Percentiles rank a stretch among this genome's conserved stretches.
phyloP scores from a whole-genome alignment of 1,284 basidiomycete species.

The Spongiforma sp. region DNA sequence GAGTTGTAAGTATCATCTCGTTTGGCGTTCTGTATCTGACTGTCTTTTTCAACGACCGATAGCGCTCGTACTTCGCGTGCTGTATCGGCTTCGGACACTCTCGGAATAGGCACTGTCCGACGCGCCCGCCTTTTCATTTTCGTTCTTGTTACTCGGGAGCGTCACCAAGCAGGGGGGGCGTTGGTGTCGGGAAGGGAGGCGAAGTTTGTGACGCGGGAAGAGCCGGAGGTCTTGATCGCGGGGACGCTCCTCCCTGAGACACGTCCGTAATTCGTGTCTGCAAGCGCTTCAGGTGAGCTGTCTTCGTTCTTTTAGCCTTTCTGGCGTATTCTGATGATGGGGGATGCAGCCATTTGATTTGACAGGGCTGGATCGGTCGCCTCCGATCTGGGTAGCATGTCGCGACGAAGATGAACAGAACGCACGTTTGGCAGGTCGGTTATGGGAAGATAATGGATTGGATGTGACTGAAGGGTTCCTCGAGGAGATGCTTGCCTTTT shows the following conservation, averaged over 20 bases:
- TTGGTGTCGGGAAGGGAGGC: conserved; percentile 49
- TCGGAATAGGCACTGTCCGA: conserved; percentile 88
- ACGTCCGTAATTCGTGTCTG: conserved; percentile 90
- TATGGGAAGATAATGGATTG: conserved; percentile 98
- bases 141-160: conserved; percentile 77
- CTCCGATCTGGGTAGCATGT: conserved; percentile 87
- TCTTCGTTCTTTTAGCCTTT: background rate
- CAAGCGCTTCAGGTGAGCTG: conserved; percentile 81
- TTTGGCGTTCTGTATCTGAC: too few relatives aligned
- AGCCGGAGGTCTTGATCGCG: conserved; percentile 70
- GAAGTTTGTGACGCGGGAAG: conserved; percentile 65
- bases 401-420: conserved; percentile 97
- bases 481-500: conserved; percentile 64
- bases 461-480: conserved; percentile 85
- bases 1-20: too few relatives aligned
- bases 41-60: background rate
- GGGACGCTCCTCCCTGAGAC: conserved; percentile 90
- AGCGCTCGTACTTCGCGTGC: conserved; percentile 84
- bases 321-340: conserved; percentile 32
- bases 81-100: conserved; percentile 86
- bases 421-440: conserved; percentile 76
- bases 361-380: conserved; percentile 93
- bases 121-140: conserved; percentile 83
- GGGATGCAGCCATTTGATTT: conserved; percentile 83
- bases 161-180: conserved; percentile 76